Evolutionary conservation across 176 grass and related monocot genomes (phyloP).

Genomic region (Juncus effusus): DNA sequence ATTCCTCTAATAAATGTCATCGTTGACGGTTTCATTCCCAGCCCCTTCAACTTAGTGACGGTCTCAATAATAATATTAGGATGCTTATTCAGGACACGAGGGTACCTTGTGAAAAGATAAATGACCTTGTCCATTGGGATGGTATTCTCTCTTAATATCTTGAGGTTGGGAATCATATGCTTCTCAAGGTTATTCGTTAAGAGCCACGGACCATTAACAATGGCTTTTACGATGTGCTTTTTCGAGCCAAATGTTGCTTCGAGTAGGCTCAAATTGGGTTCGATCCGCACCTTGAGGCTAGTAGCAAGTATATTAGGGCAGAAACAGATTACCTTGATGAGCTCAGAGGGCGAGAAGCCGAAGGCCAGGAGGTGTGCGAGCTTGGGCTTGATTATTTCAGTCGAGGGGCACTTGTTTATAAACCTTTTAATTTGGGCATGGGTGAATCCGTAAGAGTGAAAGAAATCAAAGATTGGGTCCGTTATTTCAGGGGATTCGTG

Average conservation of each 20-base stretch:
- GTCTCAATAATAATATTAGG: neutral
- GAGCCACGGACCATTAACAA: neutral
- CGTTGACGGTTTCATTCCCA: slow-evolving; percentile 13
- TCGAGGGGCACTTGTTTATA: too few species aligned
- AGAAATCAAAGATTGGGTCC: too few species aligned
- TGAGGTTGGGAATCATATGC: neutral
- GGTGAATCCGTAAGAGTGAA: too few species aligned
- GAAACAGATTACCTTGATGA: too few species aligned
- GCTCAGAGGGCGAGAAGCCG: too few species aligned
- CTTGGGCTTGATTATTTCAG: slow-evolving; percentile 15
- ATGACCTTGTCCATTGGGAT: neutral
- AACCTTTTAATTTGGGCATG: too few species aligned
- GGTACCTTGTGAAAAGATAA: neutral
- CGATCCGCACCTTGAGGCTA: too few species aligned
- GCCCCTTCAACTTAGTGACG: slow-evolving; percentile 11
- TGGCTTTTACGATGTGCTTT: neutral
- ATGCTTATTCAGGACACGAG: neutral
- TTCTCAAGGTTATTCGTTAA: slow-evolving; percentile 6
- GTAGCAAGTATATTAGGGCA: too few species aligned
- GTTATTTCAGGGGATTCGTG: too few species aligned
- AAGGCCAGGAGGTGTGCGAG: slow-evolving; percentile 13
- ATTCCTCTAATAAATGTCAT: neutral
- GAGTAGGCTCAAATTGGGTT: too few species aligned
- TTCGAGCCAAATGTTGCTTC: too few species aligned
- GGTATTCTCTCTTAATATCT: too few species aligned